Conservation (phyloP, 257 asterid species). For the Voacanga thouarsii region DNA sequence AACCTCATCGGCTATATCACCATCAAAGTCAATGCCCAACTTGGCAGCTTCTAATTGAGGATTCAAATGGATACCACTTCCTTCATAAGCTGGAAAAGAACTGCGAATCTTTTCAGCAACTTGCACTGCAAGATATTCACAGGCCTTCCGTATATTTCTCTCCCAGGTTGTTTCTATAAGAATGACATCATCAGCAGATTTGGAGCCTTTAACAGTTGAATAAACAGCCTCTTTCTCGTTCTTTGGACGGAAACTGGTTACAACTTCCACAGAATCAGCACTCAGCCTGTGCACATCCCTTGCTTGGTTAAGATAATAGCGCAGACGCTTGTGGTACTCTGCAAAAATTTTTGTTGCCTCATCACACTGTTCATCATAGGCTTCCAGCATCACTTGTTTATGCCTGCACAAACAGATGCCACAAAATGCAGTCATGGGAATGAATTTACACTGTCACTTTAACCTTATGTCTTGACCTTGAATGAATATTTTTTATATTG, state of each 20-base stretch:
- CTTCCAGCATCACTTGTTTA: slow-evolving; percentile 91
- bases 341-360: slow-evolving; percentile 98
- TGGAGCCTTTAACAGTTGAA: slow-evolving; percentile 46
- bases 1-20: slow-evolving; percentile 69
- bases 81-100: slow-evolving; percentile 95
- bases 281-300: slow-evolving; percentile 71
- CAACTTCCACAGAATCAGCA: slow-evolving; percentile 57
- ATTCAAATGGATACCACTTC: slow-evolving; percentile 72
- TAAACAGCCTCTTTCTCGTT: slow-evolving; percentile 45
- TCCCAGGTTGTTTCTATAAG: slow-evolving; percentile 85
- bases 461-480: background rate
- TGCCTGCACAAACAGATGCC: slow-evolving; percentile 50
- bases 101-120: slow-evolving; percentile 70
- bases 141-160: slow-evolving; percentile 79
- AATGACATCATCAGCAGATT: slow-evolving; percentile 68
- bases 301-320: slow-evolving; percentile 75
- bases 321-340: slow-evolving; percentile 88
- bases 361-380: slow-evolving; percentile 91
- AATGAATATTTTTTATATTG: background rate
- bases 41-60: slow-evolving; percentile 71
- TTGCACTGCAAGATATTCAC: slow-evolving; percentile 73
- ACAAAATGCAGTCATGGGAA: background rate
- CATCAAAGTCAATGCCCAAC: slow-evolving; percentile 71
- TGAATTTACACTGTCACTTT: background rate
- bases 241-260: slow-evolving; percentile 66